A percentile compares a stretch with the other conserved stretches of the same genome.
These are phyloP conservation scores for Populus hybrid DNA, from an alignment of 441 rosid species.

Conservation along the genomic window DNA sequence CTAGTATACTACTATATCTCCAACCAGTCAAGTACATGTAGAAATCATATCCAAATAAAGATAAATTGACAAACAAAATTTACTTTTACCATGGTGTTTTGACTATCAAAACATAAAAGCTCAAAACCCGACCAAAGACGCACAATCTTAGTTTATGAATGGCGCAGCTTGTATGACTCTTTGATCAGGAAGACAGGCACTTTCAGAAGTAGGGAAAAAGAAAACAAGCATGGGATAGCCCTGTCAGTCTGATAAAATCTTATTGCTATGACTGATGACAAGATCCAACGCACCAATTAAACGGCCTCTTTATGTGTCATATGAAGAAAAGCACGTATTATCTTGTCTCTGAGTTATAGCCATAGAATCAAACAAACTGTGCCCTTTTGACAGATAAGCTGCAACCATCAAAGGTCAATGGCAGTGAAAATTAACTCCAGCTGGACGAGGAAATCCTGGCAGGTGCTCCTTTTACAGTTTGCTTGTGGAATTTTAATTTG, in stretches of 20 bases:
- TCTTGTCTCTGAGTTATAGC: not conserved
- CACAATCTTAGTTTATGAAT: not conserved
- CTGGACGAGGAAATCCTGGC: not conserved
- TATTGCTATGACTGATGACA: not conserved
- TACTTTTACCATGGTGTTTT: not conserved
- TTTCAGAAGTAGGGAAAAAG: not conserved
- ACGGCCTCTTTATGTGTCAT: not conserved
- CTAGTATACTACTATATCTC: not conserved
- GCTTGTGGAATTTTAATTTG: not conserved
- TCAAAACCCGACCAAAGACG: too few relatives aligned
- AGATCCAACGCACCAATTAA: not conserved
- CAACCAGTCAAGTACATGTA: not conserved
- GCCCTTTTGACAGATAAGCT: not conserved
- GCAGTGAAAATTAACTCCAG: not conserved
- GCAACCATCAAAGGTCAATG: not conserved
- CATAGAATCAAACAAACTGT: not conserved
- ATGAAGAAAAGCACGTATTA: not conserved
- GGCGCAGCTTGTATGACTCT: not conserved
- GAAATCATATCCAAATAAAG: not conserved
- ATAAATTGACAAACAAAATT: not conserved
- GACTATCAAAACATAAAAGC: not conserved
- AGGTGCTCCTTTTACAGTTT: slow-evolving; percentile 3
- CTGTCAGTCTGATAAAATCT: not conserved
- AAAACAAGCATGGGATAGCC: not conserved
- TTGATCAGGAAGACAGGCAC: not conserved